Evolutionary conservation across 768 basidiomycete genomes (phyloP), one percentile per base, ranked within the genome.

Genomic region (Trametes cinnabarina): DNA sequence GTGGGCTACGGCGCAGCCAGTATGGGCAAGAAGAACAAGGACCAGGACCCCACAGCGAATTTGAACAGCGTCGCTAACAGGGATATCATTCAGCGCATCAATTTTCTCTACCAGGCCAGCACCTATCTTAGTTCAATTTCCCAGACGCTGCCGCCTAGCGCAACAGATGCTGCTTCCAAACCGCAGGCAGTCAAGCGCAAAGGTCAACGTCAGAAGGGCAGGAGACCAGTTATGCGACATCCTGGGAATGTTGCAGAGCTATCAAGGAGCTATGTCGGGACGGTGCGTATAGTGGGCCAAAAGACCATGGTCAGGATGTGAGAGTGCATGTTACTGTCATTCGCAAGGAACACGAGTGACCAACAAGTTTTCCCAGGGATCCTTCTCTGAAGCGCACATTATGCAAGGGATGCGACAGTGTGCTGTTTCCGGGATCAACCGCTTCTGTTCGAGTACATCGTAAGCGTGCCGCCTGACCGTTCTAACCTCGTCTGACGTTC

Each of bases 51-150:
- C 5, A 34, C 19, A 0, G 61, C 57, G 12, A 88, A 81, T 57
- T 76, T 83, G 2, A 79, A 76, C 69, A 80, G 72, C 58, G 77
- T 88, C 30, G 65, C 77, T 11, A 90, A 92, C 69, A 77, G 84
- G 26, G 92, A 94, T 66, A 82, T 89, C 46, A 79, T 92, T 20
- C 92, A 94, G 70, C 80, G 92, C 26, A 79, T 94, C 60, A 93
- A 89, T 72, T 94, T 90, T 69, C 80, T 94, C 34, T 92, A 90
- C 67, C 92, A 93, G 72, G 88, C 90, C 34, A 86, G 87, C 65
- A 77, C 81, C 12, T 86, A 85, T 59, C 74, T 91, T 57, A 77
- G 74, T 52, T 74, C 73, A 11, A 69, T 79, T 47, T 65, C 59
- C 6, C 42, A 47, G 26, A 11, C 62, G 3, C 17, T 28, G 14